A percentile compares a stretch with the other conserved stretches of the same genome.
Evolutionary conservation across 768 basidiomycete species (phyloP).

Genomic region (Termitomyces sp.): DNA sequence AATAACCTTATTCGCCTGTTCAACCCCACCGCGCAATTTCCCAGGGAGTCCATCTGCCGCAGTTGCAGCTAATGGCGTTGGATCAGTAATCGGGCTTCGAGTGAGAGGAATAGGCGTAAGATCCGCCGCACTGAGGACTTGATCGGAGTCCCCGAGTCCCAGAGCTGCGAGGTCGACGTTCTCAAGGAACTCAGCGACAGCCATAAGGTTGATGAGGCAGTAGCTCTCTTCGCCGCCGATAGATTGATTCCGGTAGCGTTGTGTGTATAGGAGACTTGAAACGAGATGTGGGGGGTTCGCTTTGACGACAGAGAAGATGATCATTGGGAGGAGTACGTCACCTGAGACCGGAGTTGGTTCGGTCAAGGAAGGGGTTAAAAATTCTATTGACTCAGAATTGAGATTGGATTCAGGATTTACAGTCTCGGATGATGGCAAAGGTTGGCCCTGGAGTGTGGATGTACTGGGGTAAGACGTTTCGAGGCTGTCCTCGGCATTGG

Average conservation of each 20-base stretch:
- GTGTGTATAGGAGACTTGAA: conserved; percentile 61
- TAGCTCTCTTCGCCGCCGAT: conserved; percentile 84
- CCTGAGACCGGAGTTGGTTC: conserved; percentile 62
- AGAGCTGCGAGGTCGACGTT: conserved; percentile 79
- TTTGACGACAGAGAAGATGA: conserved; percentile 93
- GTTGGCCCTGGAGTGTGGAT: background rate
- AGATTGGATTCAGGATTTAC: conserved; percentile 3
- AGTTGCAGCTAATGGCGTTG: conserved; percentile 38
- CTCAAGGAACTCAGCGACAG: conserved; percentile 93
- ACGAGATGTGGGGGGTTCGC: conserved; percentile 83
- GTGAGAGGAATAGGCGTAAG: conserved; percentile 76
- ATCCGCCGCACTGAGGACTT: conserved; percentile 65
- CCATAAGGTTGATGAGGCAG: conserved; percentile 91
- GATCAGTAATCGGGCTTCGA: conserved; percentile 43
- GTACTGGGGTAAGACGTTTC: conserved; percentile 3
- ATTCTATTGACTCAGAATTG: background rate
- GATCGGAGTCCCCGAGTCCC: conserved; percentile 56
- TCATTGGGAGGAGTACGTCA: conserved; percentile 86
- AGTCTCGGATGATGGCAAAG: conserved; percentile 11
- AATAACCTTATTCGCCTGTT: conserved; percentile 80
- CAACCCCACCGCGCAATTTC: conserved; percentile 66
- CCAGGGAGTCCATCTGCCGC: conserved; percentile 43
- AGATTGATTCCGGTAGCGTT: conserved; percentile 52
- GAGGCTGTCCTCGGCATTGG: background rate
- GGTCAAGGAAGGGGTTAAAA: conserved; percentile 8